A percentile compares a stretch with the other conserved stretches of the same genome.
phyloP scores from a whole-genome alignment of 805 yeast species.

The Ogataea minuta region DNA sequence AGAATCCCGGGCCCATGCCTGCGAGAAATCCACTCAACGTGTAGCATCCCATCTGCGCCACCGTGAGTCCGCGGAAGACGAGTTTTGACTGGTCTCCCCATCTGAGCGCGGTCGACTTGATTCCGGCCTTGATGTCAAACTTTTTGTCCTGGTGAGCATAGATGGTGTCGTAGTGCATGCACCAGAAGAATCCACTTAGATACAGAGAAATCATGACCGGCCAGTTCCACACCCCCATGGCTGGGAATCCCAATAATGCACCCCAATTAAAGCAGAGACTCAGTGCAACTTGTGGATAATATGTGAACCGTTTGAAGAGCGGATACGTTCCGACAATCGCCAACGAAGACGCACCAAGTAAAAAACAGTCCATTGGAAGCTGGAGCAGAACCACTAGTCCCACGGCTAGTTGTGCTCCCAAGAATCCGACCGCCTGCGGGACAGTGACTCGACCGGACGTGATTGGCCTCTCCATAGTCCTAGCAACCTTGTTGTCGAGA shows the following conservation, averaged over 20 bases:
- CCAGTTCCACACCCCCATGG: constrained; percentile 82
- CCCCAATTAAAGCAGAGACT: constrained; percentile 93
- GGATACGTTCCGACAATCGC: constrained; percentile 86
- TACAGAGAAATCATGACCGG: constrained; percentile 77
- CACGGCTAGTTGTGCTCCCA: constrained; percentile 68
- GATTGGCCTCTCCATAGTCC: constrained; percentile 90
- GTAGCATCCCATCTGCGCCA: constrained; percentile 63
- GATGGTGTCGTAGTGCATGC: constrained; percentile 92
- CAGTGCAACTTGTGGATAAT: constrained; percentile 86
- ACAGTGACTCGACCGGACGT: constrained; percentile 80
- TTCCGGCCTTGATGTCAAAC: constrained; percentile 86
- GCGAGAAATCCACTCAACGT: constrained; percentile 68
- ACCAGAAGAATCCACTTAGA: constrained; percentile 80
- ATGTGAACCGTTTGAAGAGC: constrained; percentile 88
- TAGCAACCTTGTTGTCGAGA: constrained; percentile 78
- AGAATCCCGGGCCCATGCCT: constrained; percentile 86
- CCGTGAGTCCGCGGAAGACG: constrained; percentile 60
- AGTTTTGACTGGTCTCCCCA: constrained; percentile 85
- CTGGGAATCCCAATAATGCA: constrained; percentile 90
- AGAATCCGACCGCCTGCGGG: constrained; percentile 65
- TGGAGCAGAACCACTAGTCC: constrained; percentile 72
- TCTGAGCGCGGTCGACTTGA: constrained; percentile 90
- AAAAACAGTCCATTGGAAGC: constrained; percentile 79
- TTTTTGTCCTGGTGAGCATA: constrained; percentile 97
- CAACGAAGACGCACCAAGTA: constrained; percentile 77